Evolutionary conservation across 75 land plant genomes (phyloP).

Genomic region (Pinus albicaulis): DNA sequence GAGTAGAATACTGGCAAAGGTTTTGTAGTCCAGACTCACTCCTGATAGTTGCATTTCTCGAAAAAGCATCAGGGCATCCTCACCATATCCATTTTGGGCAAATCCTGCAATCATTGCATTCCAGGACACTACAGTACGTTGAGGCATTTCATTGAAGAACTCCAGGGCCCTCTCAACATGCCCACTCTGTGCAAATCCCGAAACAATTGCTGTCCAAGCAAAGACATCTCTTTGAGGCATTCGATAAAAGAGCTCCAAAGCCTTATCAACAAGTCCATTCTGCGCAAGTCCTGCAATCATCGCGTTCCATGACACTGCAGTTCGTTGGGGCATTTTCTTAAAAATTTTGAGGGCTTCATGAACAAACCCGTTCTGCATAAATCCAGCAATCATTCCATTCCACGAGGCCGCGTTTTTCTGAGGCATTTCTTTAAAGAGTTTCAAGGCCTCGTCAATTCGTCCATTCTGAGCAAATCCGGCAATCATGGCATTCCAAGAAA

Average conservation of each 20-base stretch:
- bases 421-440: neutral
- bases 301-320: conserved; percentile 40
- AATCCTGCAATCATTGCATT: conserved; percentile 24
- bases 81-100: conserved; percentile 11
- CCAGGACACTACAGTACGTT: conserved; percentile 18
- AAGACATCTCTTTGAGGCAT: conserved; percentile 5
- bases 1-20: conserved; percentile 13
- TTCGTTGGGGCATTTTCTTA: conserved; percentile 4
- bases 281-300: conserved; percentile 12
- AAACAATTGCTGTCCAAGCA: conserved; percentile 21
- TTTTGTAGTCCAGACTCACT: conserved; percentile 11
- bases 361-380: neutral
- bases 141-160: conserved; percentile 13
- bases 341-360: conserved; percentile 6
- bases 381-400: neutral
- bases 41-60: conserved; percentile 23
- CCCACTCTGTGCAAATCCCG: conserved; percentile 32
- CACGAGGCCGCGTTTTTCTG: neutral
- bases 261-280: neutral
- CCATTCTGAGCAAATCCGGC: neutral
- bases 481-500: neutral
- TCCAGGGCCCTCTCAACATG: conserved; percentile 20
- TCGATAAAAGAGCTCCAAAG: neutral
- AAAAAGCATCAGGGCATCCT: conserved; percentile 17
- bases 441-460: neutral